phyloP scores from a whole-genome alignment of 805 yeast species.

The Wickerhamiella domercqiae region DNA sequence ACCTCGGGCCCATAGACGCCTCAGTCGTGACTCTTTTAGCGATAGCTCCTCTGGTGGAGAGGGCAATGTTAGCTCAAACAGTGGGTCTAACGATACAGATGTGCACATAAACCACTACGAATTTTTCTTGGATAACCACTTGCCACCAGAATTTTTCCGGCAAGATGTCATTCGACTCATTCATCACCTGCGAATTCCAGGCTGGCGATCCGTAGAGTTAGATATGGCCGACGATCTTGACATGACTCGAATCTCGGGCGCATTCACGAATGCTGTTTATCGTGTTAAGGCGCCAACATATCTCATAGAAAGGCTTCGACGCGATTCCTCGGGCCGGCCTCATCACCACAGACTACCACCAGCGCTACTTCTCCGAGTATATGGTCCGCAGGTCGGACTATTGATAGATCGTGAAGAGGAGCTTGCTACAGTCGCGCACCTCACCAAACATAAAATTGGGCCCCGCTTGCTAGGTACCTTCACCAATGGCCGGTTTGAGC shows the following conservation, averaged over 20 bases:
- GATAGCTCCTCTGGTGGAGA: too few relatives aligned
- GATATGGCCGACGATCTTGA: conserved; percentile 31
- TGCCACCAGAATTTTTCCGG: conserved; percentile 74
- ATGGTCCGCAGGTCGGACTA: conserved; percentile 74
- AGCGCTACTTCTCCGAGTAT: conserved; percentile 61
- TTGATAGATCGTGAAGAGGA: conserved; percentile 80
- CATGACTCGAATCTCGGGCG: conserved; percentile 69
- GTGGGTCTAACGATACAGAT: too few relatives aligned
- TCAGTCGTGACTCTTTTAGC: too few relatives aligned
- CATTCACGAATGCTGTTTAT: conserved; percentile 82
- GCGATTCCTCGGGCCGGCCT: conserved; percentile 19
- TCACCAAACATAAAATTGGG: conserved; percentile 69
- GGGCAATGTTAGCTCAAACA: too few relatives aligned
- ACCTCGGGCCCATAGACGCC: too few relatives aligned
- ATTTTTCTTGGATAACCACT: conserved; percentile 52
- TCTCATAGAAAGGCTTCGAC: conserved; percentile 23
- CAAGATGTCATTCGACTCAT: conserved; percentile 58
- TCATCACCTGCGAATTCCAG: conserved; percentile 49
- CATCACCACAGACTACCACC: conserved; percentile 30
- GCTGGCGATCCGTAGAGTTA: conserved; percentile 51
- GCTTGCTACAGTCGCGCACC: conserved; percentile 51
- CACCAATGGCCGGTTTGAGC: conserved; percentile 86
- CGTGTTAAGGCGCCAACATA: conserved; percentile 44
- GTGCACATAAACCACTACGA: too few relatives aligned
- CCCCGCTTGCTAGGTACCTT: conserved; percentile 82